Percentiles rank a stretch among this genome's conserved stretches.
These are phyloP conservation scores for Nakazawaea ernobii DNA, from an alignment of 805 yeast species.

Conservation along the genomic window DNA sequence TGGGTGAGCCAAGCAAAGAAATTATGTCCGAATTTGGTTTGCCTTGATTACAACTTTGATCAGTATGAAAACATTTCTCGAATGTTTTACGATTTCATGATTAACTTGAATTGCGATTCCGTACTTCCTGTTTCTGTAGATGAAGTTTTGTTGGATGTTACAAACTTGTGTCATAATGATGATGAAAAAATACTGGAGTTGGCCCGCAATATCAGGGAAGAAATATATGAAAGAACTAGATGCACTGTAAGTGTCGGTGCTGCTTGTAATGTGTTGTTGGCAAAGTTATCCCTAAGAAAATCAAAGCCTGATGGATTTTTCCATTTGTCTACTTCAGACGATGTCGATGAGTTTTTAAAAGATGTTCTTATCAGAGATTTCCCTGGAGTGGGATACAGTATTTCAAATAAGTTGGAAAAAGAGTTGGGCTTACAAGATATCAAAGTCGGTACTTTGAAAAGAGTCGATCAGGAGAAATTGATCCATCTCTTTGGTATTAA, in stretches of 20 bases:
- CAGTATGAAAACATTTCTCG: constrained; percentile 64
- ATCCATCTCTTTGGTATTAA: constrained; percentile 57
- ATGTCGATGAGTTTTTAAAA: constrained; percentile 27
- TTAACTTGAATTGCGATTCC: constrained; percentile 36
- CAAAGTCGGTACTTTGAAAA: constrained; percentile 33
- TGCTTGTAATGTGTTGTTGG: constrained; percentile 67
- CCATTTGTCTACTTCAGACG: constrained; percentile 20
- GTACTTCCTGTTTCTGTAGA: constrained; percentile 87
- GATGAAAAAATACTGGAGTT: constrained; percentile 20
- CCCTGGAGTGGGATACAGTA: constrained; percentile 61
- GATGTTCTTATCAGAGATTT: constrained; percentile 34
- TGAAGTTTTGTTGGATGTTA: constrained; percentile 77
- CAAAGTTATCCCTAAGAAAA: constrained; percentile 62
- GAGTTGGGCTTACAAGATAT: constrained; percentile 22
- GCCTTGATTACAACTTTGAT: constrained; percentile 68
- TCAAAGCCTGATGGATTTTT: constrained; percentile 78
- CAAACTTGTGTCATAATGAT: constrained; percentile 17
- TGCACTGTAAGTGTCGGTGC: constrained; percentile 80
- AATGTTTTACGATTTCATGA: constrained; percentile 55
- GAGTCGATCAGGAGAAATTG: constrained; percentile 29
- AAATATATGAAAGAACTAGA: constrained; percentile 37
- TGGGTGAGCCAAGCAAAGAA: constrained; percentile 69
- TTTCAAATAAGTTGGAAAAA: constrained; percentile 38
- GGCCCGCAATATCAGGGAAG: constrained; percentile 30
- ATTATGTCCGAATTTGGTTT: constrained; percentile 55